phyloP scores from a whole-genome alignment of 345 rosid species.

The Eucalyptus leucophloia region DNA sequence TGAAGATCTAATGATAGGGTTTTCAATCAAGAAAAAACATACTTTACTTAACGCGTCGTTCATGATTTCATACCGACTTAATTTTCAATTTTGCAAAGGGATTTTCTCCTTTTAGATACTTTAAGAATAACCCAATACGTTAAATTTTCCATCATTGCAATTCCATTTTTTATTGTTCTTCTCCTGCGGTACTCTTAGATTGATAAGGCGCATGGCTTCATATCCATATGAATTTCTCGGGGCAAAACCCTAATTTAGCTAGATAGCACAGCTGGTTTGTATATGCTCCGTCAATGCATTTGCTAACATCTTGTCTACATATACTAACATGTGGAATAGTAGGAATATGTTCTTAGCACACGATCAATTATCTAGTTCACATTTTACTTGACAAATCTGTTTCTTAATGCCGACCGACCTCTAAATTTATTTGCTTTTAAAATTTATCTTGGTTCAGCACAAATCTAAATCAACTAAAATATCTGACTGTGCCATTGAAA shows the following conservation, averaged over 20 bases:
- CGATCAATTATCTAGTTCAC: background rate
- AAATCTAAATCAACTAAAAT: background rate
- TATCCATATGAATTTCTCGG: background rate
- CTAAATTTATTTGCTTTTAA: background rate
- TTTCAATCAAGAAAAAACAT: background rate
- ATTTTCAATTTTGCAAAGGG: background rate
- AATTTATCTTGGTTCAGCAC: background rate
- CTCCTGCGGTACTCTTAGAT: background rate
- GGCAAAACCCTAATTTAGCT: background rate
- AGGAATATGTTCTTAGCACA: background rate
- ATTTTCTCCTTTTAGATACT: background rate
- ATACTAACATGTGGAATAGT: background rate
- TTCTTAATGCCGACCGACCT: background rate
- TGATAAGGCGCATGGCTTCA: background rate
- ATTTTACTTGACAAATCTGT: background rate
- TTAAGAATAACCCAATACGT: background rate
- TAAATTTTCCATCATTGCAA: background rate
- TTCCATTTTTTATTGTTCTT: background rate
- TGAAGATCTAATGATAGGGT: background rate
- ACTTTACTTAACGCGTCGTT: background rate
- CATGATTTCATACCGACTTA: background rate
- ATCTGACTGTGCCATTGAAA: background rate
- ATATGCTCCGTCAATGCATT: background rate
- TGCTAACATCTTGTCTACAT: background rate
- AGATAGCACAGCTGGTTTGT: background rate